Base-by-base conservation (phyloP, 257 asterid genomes). In the Plantago major region DNA sequence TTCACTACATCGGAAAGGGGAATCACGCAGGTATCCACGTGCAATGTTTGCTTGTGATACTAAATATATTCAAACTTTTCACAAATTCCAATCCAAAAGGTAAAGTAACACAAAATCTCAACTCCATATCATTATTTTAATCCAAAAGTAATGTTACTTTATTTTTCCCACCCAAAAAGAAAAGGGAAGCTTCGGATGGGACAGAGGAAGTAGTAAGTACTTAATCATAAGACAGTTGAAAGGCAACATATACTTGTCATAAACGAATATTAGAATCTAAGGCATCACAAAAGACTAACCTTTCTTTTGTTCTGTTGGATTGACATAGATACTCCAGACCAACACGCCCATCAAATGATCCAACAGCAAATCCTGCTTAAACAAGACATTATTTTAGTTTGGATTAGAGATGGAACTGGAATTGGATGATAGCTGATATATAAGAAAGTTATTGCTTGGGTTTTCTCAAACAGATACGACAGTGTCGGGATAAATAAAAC, bases 341-440 rank as follows among this genome's bases (percentile, higher is more conserved):
- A 71, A 89, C 95, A 52, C 89, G 80, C 50, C 99, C 99, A 66
- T 89, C 97, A 46, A 65, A 64, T 70, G 95, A 93, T 73, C 97
- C 99, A 43, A 78, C 87, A 62, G 71, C 74, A 73, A 81, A 85
- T 58, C 94, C 97, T 93, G 85, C 82, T 82, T 30, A 18, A 75
- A 54, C 45, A 18, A 60, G 64, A 60, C 66, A 72, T 67, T 47
- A 44, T 17, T 9, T 44, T 45, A 50, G 59, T 50, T 70, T 52
- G 44, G 63, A 64, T 48, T 42, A 49, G 45, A 67, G 14, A 54
- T 67, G 38, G 55, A 15, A 69, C 65, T 51, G 5, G 6, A 48
- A 60, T 56, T 15, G 37, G 53, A 63, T 56, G 17, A 30, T 18
- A 43, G 13, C 42, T 13, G 17, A 53, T n/a, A 14, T 22, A n/a